Conservation (phyloP, 2,329 filamentous ascomycete species). For the Coniochaeta sp. region DNA sequence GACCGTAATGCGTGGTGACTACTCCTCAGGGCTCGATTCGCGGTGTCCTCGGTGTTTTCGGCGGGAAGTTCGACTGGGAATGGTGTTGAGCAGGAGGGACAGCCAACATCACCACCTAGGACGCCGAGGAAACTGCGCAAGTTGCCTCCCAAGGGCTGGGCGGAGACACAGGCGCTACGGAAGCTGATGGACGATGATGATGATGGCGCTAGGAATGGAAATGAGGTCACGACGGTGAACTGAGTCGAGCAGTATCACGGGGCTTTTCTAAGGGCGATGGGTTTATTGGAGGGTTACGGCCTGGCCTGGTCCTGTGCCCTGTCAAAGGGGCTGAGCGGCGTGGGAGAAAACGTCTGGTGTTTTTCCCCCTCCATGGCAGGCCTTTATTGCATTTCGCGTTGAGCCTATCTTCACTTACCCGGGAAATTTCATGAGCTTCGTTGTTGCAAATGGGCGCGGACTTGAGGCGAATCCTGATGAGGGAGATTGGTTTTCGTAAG, state of each 20-base stretch:
- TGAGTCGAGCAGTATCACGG: background rate
- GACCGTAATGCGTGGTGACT: conserved; percentile 82
- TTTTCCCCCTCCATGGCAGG: background rate
- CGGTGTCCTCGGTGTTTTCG: conserved; percentile 9
- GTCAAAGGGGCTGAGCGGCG: background rate
- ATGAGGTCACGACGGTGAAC: background rate
- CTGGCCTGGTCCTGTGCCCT: background rate
- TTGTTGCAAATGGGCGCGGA: no score
- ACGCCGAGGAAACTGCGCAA: conserved; percentile 37
- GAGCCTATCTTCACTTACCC: no score
- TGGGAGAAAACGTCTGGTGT: background rate
- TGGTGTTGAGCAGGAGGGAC: conserved; percentile 4
- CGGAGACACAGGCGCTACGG: conserved; percentile 19
- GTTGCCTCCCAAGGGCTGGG: conserved; percentile 23
- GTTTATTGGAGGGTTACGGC: background rate
- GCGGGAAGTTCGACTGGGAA: background rate
- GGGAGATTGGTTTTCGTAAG: no score
- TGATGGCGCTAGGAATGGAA: background rate
- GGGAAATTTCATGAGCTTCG: background rate
- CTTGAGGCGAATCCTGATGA: no score
- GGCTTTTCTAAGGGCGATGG: background rate
- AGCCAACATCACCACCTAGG: conserved; percentile 15
- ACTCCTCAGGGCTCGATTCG: conserved; percentile 25
- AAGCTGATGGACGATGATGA: conserved; percentile 12
- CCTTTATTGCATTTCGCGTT: background rate